Conservation (phyloP, 1,284 basidiomycete genomes). For the Sanghuangporus sanghuang region DNA sequence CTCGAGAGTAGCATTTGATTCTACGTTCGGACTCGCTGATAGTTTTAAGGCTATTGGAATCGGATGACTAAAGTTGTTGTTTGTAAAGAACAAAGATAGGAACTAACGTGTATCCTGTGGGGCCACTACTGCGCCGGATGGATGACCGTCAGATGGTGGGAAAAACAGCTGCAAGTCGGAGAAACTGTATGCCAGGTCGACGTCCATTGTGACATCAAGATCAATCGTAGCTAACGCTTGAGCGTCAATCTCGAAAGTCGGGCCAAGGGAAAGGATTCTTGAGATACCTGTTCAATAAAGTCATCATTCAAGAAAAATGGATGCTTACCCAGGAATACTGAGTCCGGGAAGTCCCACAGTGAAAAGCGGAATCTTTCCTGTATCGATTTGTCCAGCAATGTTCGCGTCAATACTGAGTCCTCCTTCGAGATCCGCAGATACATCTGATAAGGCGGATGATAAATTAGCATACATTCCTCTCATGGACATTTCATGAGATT, state of each 20-base stretch:
- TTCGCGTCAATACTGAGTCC: slow-evolving; percentile 31
- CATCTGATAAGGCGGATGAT: background rate
- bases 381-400: slow-evolving; percentile 9
- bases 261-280: slow-evolving; percentile 24
- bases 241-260: slow-evolving; percentile 29
- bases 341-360: slow-evolving; percentile 35
- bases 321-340: slow-evolving; percentile 34
- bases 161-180: slow-evolving; percentile 7
- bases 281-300: background rate
- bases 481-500: background rate
- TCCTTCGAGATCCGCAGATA: slow-evolving; percentile 29
- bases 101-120: slow-evolving; percentile 33
- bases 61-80: background rate
- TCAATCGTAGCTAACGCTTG: slow-evolving; percentile 20
- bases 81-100: background rate
- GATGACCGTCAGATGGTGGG: slow-evolving; percentile 1
- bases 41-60: slow-evolving; percentile 34
- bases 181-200: slow-evolving; percentile 7
- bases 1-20: slow-evolving; percentile 34
- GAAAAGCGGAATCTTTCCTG: slow-evolving; percentile 24
- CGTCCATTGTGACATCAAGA: slow-evolving; percentile 5
- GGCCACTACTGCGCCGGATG: slow-evolving; percentile 19
- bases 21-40: slow-evolving; percentile 35
- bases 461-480: background rate
- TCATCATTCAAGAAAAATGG: background rate